Percentiles rank a stretch among this genome's conserved stretches.
These are phyloP conservation scores for Stygiomarasmius scandens DNA, from an alignment of 1,284 basidiomycete genomes.

Conservation along the genomic window DNA sequence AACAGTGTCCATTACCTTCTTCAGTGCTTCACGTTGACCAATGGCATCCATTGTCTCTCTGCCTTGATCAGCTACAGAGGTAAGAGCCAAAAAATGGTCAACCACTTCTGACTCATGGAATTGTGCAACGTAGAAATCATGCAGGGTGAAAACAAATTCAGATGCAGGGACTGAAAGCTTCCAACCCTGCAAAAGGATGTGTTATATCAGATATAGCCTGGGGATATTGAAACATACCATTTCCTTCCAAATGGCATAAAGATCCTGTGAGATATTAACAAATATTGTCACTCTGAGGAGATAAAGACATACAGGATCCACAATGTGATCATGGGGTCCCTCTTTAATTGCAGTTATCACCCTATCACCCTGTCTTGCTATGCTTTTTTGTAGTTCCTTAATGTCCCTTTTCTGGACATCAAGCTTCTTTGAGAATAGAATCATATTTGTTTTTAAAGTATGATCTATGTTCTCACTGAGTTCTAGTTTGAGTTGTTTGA, in stretches of 20 bases:
- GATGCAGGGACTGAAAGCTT: slow-evolving; percentile 9
- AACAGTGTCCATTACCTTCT: not conserved
- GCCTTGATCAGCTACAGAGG: slow-evolving; percentile 1
- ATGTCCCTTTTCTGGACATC: slow-evolving; percentile 17
- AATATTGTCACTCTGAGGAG: not conserved
- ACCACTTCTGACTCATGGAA: slow-evolving; percentile 2
- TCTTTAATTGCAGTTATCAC: slow-evolving; percentile 18
- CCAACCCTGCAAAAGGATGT: slow-evolving; percentile 8
- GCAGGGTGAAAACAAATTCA: slow-evolving; percentile 13
- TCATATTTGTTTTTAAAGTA: slow-evolving; percentile 22
- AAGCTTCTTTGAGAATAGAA: slow-evolving; percentile 21
- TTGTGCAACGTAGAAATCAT: slow-evolving; percentile 14
- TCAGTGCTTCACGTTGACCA: slow-evolving; percentile 2
- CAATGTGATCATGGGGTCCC: slow-evolving; percentile 21
- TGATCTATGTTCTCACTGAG: no score
- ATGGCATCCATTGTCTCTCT: not conserved
- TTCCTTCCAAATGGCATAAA: slow-evolving; percentile 26
- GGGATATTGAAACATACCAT: slow-evolving; percentile 16
- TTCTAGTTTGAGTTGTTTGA: no score
- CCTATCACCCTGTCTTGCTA: slow-evolving; percentile 16
- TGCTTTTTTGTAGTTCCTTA: slow-evolving; percentile 11
- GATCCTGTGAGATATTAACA: slow-evolving; percentile 17
- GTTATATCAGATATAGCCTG: not conserved
- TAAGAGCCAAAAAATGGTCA: slow-evolving; percentile 1
- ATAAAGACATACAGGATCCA: slow-evolving; percentile 16